phyloP scores from a whole-genome alignment of 1,284 basidiomycete genomes.

The Anthracocystis walkeri region DNA sequence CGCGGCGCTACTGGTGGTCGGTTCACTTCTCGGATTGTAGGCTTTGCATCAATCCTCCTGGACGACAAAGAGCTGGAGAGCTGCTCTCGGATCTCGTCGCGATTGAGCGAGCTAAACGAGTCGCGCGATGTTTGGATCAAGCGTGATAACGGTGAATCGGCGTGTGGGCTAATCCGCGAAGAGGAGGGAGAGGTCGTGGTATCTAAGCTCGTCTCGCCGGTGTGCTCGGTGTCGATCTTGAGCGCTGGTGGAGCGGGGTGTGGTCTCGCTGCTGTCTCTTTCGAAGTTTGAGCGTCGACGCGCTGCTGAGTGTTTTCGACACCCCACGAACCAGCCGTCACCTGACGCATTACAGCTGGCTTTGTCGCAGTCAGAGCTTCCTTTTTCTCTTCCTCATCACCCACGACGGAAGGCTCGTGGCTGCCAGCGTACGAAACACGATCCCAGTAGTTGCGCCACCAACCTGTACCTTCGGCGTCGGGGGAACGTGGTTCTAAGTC shows the following conservation, averaged over 20 bases:
- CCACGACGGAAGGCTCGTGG: conserved; percentile 29
- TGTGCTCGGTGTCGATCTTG: conserved; percentile 10
- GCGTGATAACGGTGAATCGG: conserved; percentile 31
- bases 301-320: not conserved
- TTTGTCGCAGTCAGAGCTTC: conserved; percentile 5
- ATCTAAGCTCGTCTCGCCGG: not conserved
- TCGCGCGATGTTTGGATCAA: conserved; percentile 44
- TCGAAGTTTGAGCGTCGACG: not conserved
- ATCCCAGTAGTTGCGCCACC: conserved; percentile 49
- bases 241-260: conserved; percentile 13
- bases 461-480: conserved; percentile 16
- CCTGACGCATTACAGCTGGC: conserved; percentile 31
- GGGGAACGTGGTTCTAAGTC: not conserved
- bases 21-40: not conserved
- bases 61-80: not conserved
- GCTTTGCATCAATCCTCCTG: not conserved
- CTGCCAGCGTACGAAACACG: conserved; percentile 24
- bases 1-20: conserved; percentile 13
- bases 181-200: conserved; percentile 18
- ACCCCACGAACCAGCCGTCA: conserved; percentile 43
- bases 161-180: conserved; percentile 34
- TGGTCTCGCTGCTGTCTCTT: not conserved
- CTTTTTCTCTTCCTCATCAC: conserved; percentile 20
- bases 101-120: conserved; percentile 27
- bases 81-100: conserved; percentile 16